phyloP scores from a whole-genome alignment of 768 basidiomycete species.

The Rhizopogon salebrosus region DNA sequence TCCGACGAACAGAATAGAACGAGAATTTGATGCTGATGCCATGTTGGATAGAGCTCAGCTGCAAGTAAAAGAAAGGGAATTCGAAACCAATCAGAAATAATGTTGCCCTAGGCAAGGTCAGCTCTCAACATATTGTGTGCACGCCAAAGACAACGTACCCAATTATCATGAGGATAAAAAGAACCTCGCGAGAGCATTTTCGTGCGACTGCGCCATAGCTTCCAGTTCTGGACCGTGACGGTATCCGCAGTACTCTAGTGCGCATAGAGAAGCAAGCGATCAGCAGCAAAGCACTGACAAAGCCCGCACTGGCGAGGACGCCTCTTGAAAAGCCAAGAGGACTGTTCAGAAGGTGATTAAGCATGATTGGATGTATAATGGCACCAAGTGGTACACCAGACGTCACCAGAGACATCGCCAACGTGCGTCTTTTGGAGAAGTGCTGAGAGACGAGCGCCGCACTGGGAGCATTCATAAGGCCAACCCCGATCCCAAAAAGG shows the following conservation, averaged over 20 bases:
- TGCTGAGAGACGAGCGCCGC: conserved; percentile 38
- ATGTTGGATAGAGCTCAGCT: conserved; percentile 46
- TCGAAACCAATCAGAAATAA: conserved; percentile 33
- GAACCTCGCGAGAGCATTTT: conserved; percentile 8
- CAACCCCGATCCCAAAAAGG: conserved; percentile 34
- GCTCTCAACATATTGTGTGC: background rate
- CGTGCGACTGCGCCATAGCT: conserved; percentile 13
- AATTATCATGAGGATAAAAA: conserved; percentile 11
- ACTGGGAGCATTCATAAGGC: conserved; percentile 40
- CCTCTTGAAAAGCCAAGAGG: conserved; percentile 39
- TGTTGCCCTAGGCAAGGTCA: background rate
- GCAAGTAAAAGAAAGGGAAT: conserved; percentile 52
- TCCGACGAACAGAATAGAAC: conserved; percentile 45
- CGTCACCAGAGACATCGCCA: conserved; percentile 40
- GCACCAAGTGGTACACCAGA: conserved; percentile 51
- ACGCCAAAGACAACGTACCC: conserved; percentile 10
- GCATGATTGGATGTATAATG: conserved; percentile 52
- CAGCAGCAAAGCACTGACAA: conserved; percentile 31
- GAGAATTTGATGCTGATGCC: conserved; percentile 41
- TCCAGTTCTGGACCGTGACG: no score
- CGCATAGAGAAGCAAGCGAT: conserved; percentile 35
- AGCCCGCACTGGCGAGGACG: conserved; percentile 33
- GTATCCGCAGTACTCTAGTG: conserved; percentile 28
- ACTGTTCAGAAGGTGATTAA: conserved; percentile 42
- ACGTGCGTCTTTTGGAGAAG: conserved; percentile 34